Evolutionary conservation across 495 filamentous ascomycete genomes (phyloP).

Genomic region (Cairneyella variabilis): DNA sequence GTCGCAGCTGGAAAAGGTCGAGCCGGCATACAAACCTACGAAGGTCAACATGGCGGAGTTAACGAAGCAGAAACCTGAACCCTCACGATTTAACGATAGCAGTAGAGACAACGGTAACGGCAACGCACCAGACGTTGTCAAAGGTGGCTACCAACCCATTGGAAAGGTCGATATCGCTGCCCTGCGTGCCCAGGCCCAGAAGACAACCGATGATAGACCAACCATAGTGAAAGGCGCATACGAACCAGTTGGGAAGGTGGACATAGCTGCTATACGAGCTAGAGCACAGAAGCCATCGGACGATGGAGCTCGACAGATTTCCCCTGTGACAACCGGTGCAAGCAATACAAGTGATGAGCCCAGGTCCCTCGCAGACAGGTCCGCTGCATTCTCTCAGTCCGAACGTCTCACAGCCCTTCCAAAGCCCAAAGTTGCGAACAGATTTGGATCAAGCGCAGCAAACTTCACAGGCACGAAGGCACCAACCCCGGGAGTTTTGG

Average conservation of each 20-base stretch:
- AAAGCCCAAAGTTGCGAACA: slow-evolving; percentile 91
- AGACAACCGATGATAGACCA: slow-evolving; percentile 70
- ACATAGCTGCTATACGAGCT: slow-evolving; percentile 87
- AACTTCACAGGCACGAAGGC: slow-evolving; percentile 83
- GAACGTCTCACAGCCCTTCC: slow-evolving; percentile 84
- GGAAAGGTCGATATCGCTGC: slow-evolving; percentile 96
- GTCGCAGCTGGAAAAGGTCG: slow-evolving; percentile 87
- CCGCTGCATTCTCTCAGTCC: slow-evolving; percentile 57
- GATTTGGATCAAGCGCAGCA: slow-evolving; percentile 64
- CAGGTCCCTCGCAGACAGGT: slow-evolving; percentile 62
- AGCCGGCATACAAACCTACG: slow-evolving; percentile 87
- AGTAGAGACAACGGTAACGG: slow-evolving; percentile 26
- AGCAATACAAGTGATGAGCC: slow-evolving; percentile 39
- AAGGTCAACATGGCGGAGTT: slow-evolving; percentile 84
- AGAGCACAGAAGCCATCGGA: slow-evolving; percentile 64
- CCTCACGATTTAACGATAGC: slow-evolving; percentile 47
- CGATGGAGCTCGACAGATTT: slow-evolving; percentile 27
- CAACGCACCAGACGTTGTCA: slow-evolving; percentile 63
- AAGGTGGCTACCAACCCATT: slow-evolving; percentile 90
- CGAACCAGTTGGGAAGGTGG: slow-evolving; percentile 89
- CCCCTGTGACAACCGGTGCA: slow-evolving; percentile 37
- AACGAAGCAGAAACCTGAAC: slow-evolving; percentile 62
- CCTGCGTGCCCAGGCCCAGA: slow-evolving; percentile 73
- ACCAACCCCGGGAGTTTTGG: slow-evolving; percentile 66
- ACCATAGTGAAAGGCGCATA: slow-evolving; percentile 85